Percentiles rank a stretch among this genome's conserved stretches.
Evolutionary conservation across 2,329 filamentous ascomycete species (phyloP).

Genomic region (Ophiostoma australiae): DNA sequence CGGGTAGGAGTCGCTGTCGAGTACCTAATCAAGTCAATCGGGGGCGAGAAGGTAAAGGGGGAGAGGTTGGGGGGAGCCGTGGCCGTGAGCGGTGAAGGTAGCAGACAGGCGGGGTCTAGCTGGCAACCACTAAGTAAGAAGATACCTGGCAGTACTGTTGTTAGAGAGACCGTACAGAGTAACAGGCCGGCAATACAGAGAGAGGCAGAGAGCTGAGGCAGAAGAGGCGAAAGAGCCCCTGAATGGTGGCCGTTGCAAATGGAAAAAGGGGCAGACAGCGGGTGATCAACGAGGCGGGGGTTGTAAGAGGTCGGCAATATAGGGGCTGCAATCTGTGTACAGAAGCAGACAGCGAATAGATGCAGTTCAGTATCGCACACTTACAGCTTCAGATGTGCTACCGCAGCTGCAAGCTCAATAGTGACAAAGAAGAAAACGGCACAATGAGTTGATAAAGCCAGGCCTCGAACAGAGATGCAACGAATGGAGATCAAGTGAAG

Average conservation of each 20-base stretch:
- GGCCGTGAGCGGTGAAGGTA: slow-evolving; percentile 12
- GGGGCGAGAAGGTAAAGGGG: slow-evolving; percentile 5
- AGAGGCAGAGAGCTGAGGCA: background rate
- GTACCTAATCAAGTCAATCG: background rate
- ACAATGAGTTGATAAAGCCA: background rate
- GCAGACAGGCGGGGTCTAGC: slow-evolving; percentile 15
- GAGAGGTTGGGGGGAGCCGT: slow-evolving; percentile 11
- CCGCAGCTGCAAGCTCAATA: background rate
- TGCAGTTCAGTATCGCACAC: background rate
- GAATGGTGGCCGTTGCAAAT: slow-evolving; percentile 13
- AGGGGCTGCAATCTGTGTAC: slow-evolving; percentile 1
- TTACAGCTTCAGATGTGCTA: background rate
- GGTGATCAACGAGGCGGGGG: slow-evolving; percentile 12
- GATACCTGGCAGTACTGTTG: slow-evolving; percentile 6
- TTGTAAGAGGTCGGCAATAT: background rate
- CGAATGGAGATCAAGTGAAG: background rate
- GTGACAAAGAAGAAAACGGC: background rate
- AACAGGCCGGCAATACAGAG: background rate
- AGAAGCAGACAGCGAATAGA: background rate
- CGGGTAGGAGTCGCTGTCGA: slow-evolving; percentile 2
- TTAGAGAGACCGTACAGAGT: slow-evolving; percentile 7
- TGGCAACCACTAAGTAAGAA: background rate
- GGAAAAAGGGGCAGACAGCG: slow-evolving; percentile 12
- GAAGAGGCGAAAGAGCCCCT: background rate
- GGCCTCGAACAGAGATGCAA: background rate